Percentiles rank a stretch among this genome's conserved stretches.
Evolutionary conservation across 148 eudicot genomes (phyloP).

Genomic region (Vaccinium macrocarpon): DNA sequence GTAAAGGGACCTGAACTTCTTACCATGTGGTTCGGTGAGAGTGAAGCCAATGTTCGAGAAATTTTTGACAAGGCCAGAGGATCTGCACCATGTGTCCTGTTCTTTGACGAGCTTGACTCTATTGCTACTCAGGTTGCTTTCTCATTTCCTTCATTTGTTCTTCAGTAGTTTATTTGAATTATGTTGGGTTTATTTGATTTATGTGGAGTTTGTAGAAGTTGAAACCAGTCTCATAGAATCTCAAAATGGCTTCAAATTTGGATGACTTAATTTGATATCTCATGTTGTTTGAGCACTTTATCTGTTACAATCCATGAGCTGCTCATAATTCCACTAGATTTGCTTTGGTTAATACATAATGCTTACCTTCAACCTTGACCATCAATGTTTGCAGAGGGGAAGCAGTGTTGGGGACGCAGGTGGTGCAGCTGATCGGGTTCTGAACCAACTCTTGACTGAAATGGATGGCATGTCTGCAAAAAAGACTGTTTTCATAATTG

Average conservation of each 20-base stretch:
- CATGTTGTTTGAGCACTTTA: background rate
- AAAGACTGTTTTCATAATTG: constrained; percentile 51
- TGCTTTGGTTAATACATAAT: background rate
- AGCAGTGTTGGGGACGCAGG: constrained; percentile 50
- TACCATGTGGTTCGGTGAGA: constrained; percentile 65
- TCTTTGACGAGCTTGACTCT: constrained; percentile 56
- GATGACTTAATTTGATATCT: background rate
- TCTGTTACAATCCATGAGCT: background rate
- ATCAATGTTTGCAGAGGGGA: constrained; percentile 36
- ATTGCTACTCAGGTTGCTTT: constrained; percentile 53
- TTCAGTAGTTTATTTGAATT: background rate
- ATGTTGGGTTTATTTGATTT: background rate
- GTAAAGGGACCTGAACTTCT: constrained; percentile 53
- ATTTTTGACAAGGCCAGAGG: constrained; percentile 60
- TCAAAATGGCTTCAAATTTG: background rate
- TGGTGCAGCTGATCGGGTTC: constrained; percentile 55
- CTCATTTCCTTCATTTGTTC: background rate
- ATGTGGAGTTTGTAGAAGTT: background rate
- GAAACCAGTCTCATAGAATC: background rate
- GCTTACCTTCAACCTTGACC: background rate
- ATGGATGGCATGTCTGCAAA: constrained; percentile 61
- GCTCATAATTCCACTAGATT: background rate
- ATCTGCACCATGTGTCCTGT: constrained; percentile 54
- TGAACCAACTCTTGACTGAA: constrained; percentile 54
- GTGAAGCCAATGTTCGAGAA: constrained; percentile 58